phyloP scores from a whole-genome alignment of 2,329 filamentous ascomycete genomes.

The Malbranchea zuffiana region DNA sequence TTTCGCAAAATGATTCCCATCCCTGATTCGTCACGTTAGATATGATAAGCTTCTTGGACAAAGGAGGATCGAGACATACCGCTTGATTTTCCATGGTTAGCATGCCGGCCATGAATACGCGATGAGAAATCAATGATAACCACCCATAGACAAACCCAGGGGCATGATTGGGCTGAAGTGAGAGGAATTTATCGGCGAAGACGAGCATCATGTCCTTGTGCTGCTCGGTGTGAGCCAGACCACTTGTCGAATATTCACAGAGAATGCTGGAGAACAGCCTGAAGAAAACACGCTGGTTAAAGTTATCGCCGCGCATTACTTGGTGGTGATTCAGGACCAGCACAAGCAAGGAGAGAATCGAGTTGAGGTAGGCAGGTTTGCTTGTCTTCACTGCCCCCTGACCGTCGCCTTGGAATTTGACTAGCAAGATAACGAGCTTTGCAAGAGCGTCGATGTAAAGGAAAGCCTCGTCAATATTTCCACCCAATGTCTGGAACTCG shows the following conservation, averaged over 20 bases:
- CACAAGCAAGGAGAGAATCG: conserved; percentile 64
- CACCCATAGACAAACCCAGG: conserved; percentile 79
- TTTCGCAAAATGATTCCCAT: conserved; percentile 64
- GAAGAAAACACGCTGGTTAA: conserved; percentile 86
- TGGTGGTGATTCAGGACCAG: conserved; percentile 80
- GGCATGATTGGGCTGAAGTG: conserved; percentile 64
- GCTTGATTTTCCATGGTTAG: conserved; percentile 55
- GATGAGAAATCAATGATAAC: conserved; percentile 71
- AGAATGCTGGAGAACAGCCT: conserved; percentile 76
- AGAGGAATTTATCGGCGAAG: conserved; percentile 59
- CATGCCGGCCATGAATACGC: conserved; percentile 70
- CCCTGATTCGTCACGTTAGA: conserved; percentile 37
- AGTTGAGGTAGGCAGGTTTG: conserved; percentile 64
- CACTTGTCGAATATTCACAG: conserved; percentile 55
- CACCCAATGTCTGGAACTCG: conserved; percentile 49
- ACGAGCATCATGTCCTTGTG: conserved; percentile 61
- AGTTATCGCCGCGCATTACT: conserved; percentile 63
- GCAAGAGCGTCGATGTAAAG: conserved; percentile 68
- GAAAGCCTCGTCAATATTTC: conserved; percentile 50
- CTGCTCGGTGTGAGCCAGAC: conserved; percentile 47
- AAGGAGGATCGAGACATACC: conserved; percentile 14
- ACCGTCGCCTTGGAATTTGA: conserved; percentile 57
- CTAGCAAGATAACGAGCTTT: conserved; percentile 64
- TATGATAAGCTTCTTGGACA: neutral
- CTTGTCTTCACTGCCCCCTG: conserved; percentile 48